phyloP scores from a whole-genome alignment of 1,284 basidiomycete species.

The Microbotryomycetes sp. region DNA sequence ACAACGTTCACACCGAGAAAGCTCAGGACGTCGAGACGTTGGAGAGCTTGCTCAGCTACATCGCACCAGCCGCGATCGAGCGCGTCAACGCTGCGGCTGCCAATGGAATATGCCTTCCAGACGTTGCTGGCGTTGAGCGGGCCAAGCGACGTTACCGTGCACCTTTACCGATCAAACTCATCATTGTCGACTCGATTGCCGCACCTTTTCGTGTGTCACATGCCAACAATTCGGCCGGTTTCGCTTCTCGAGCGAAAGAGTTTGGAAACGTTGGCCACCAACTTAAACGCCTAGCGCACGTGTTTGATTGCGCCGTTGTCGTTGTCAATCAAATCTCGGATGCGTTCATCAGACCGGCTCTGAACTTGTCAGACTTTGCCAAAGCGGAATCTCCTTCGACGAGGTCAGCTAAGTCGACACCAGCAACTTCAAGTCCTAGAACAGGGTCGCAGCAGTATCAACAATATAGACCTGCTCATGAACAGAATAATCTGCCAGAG shows the following conservation, averaged over 20 bases:
- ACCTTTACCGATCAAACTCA: slow-evolving; percentile 19
- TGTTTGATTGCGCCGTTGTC: slow-evolving; percentile 51
- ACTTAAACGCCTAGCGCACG: slow-evolving; percentile 22
- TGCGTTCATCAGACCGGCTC: slow-evolving; percentile 46
- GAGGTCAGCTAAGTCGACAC: slow-evolving; percentile 8
- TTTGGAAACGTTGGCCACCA: slow-evolving; percentile 14
- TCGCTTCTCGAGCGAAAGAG: slow-evolving; percentile 22
- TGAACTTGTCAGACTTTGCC: neutral
- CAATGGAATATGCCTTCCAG: neutral
- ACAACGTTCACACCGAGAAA: slow-evolving; percentile 29
- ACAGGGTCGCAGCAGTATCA: neutral
- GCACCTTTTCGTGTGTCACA: slow-evolving; percentile 20
- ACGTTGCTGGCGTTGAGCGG: neutral
- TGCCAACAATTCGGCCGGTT: slow-evolving; percentile 7
- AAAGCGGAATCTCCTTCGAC: slow-evolving; percentile 18
- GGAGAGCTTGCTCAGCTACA: slow-evolving; percentile 16
- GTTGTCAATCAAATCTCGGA: slow-evolving; percentile 83
- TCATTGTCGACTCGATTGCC: slow-evolving; percentile 27
- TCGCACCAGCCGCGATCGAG: slow-evolving; percentile 23
- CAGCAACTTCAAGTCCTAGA: neutral
- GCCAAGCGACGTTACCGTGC: neutral
- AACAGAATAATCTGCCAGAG: slow-evolving; percentile 38
- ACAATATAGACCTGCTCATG: slow-evolving; percentile 27
- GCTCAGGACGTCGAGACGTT: slow-evolving; percentile 25
- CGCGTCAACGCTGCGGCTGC: slow-evolving; percentile 5